Base-by-base conservation (phyloP, 495 filamentous ascomycete genomes). In the Penicillium bialowiezense region DNA sequence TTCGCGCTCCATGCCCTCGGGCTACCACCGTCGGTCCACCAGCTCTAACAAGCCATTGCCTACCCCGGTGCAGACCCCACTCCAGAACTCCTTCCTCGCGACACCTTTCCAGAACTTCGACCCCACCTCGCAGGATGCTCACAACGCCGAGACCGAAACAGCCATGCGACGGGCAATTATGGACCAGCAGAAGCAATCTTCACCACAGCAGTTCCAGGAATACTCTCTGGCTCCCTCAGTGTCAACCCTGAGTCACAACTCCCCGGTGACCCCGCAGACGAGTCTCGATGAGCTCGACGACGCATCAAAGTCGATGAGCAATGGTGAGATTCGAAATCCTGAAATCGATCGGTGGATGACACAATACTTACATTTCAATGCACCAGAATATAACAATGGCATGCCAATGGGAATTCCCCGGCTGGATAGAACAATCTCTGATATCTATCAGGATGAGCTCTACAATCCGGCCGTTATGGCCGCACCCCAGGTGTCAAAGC, bases 381-480 rank as follows among this genome's bases (percentile, higher is more conserved):
- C 69, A 56, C 60, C 69, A 78, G 71, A 76, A 35, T 74, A 71
- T 51, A 52, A 44, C 42, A 62, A 54, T 50, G 51, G 59, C 38
- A 58, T 73, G 55, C 62, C 67, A 43, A 67, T 74, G 24, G 69
- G 70, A 33, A 74, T 89, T 31, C 88, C 91, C 5, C 95, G 93
- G 66, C 77, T 96, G 51, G 83, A 88, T 43, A 80, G 91, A 40
- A 95, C 90, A 7, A 86, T 91, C 63, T 91, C 90, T 7, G 91
- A 96, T 60, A 78, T 88, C 23, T 90, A 87, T 58, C 76, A 83
- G 58, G 91, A 96, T 63, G 89, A 93, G 58, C 79, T 96, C 1
- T 96, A 86, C 78, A 89, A 84, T 53, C 84, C 88, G 7, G 68
- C 72, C 47, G 70, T 80, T 63, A 78, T 80, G 54, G 72, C 81